Conservation (phyloP, 352 stramenopile species). For the Phytophthora fragariaefolia region DNA sequence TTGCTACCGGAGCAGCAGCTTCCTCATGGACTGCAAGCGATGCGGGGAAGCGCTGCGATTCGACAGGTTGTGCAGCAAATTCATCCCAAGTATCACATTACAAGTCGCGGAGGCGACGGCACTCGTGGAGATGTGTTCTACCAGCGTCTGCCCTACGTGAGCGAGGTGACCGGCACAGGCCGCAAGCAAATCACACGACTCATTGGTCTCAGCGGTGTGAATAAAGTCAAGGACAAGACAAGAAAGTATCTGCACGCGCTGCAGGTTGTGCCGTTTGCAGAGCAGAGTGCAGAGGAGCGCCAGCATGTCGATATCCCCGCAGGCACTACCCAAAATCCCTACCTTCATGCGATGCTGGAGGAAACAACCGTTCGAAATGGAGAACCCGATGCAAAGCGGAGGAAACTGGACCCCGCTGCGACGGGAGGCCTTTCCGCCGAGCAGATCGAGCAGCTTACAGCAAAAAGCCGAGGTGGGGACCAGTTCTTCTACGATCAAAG, state of each 20-base stretch:
- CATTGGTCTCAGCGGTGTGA: slow-evolving; percentile 72
- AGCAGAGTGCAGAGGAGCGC: slow-evolving; percentile 34
- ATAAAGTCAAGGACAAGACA: slow-evolving; percentile 66
- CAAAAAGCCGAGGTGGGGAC: slow-evolving; percentile 40
- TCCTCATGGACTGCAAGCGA: slow-evolving; percentile 48
- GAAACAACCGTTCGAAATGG: slow-evolving; percentile 19
- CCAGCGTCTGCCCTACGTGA: slow-evolving; percentile 83
- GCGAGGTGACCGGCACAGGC: slow-evolving; percentile 45
- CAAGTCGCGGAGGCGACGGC: slow-evolving; percentile 48
- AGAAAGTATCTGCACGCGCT: slow-evolving; percentile 86
- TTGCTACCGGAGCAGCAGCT: slow-evolving; percentile 69
- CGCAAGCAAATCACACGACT: slow-evolving; percentile 74
- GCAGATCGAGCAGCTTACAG: slow-evolving; percentile 69
- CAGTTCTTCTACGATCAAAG: slow-evolving; percentile 87
- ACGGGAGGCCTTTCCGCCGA: slow-evolving; percentile 57
- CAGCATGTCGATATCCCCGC: slow-evolving; percentile 65
- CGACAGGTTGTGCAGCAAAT: slow-evolving; percentile 48
- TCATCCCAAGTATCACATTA: slow-evolving; percentile 82
- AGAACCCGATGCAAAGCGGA: slow-evolving; percentile 51
- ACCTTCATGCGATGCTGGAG: slow-evolving; percentile 45
- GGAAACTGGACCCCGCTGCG: slow-evolving; percentile 35
- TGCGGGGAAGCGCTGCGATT: slow-evolving; percentile 38
- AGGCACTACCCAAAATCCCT: slow-evolving; percentile 80
- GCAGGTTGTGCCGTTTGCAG: slow-evolving; percentile 53
- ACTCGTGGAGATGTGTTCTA: slow-evolving; percentile 65